Base-by-base conservation (phyloP, 169 alveolate genomes). In the Eimeria zaria region DNA sequence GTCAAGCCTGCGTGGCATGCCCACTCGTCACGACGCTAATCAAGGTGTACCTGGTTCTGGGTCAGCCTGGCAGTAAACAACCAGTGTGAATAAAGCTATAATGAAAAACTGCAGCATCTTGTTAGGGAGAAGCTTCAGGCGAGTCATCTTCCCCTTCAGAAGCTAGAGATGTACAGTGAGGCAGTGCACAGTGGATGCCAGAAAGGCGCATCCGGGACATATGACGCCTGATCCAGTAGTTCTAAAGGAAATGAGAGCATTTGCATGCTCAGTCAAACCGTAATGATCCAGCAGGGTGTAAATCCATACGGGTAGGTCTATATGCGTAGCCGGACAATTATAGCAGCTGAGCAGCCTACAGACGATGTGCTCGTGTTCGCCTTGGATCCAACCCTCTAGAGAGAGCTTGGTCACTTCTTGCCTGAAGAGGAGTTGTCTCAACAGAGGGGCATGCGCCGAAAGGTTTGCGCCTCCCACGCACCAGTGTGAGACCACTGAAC, bases 1-100 rank as follows among this genome's bases (percentile, higher is more conserved):
- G 33, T 0, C 36, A 36, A 73, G 33, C 53, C 39, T 36, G 55
- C 53, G 30, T 73, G 30, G 55, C 18, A 5, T 39, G 33, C 39
- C 33, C 55, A 20, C 22, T 39, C 83, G 53, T 39, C 53, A 6
- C 14, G 55, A 73, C 16, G 36, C 51, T 20, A 39, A 39, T 1
- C 83, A 36, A 36, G 55, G 51, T 30, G 94, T 64, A 87, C 94
- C 94, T 87, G 94, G 67, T 6, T 24, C 41, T 48, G 83, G 64
- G 53, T 30, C 71, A 22, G 94, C 94, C 9, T 27, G 94, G 94
- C 81, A 62, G 67, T 87, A 74, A 64, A 39, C n/a, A 60, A 44
- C 33, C 64, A 51, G 62, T n/a, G 33, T 14, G 20, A 33, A 51
- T 22, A 51, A 44, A 18, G 24, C 91, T n/a, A 55, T 5, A 60